Evolutionary conservation across 2,329 filamentous ascomycete species (phyloP), one percentile per base, ranked within the genome.

Genomic region (Alternaria hordeiaustralica): DNA sequence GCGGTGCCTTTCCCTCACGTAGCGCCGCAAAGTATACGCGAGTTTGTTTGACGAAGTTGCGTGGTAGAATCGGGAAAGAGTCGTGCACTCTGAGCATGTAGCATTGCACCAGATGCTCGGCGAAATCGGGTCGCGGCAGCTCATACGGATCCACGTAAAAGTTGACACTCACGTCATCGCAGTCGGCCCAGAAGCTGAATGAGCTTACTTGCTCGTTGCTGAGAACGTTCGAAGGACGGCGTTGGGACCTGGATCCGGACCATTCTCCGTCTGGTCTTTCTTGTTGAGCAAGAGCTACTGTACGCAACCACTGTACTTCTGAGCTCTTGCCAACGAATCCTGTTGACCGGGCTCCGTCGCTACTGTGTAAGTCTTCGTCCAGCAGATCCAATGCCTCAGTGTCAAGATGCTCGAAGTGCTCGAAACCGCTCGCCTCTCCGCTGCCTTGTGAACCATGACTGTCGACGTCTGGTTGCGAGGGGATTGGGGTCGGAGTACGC

Each of bases 21-120:
- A 70, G n/a, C 3, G 67, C 67, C 20, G 60, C 47, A 43, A 75
- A 78, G 63, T 76, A 81, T n/a, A 67, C 72, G 11, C 69, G 67
- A 56, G 79, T 80, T 58, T 81, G 75, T 15, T 71, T 63, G 23
- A 72, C 68, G 49, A 82, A 81, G 1, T 61, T 71, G 23, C 75
- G 71, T 0, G 72, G 65, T 49, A 83, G 66, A 3, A 83, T 78
- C 0, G 81, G 81, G 43, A 82, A 80, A 0, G 75, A 69, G 25
- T 76, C 72, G 53, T 83, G 80, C 5, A 82, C 75, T 18, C 77
- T 79, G 26, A 71, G 66, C 64, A 82, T 74, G 63, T 82, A 83
- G 18, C 69, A 71, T n/a, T 69, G 56, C 13, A 82, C 61, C 30
- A 82, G 69, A 5, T 67, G 58, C 33, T 81, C 74, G 3, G 75